Evolutionary conservation across 345 rosid species (phyloP), one percentile per base, ranked within the genome.

Genomic region (Anacardium occidentale): DNA sequence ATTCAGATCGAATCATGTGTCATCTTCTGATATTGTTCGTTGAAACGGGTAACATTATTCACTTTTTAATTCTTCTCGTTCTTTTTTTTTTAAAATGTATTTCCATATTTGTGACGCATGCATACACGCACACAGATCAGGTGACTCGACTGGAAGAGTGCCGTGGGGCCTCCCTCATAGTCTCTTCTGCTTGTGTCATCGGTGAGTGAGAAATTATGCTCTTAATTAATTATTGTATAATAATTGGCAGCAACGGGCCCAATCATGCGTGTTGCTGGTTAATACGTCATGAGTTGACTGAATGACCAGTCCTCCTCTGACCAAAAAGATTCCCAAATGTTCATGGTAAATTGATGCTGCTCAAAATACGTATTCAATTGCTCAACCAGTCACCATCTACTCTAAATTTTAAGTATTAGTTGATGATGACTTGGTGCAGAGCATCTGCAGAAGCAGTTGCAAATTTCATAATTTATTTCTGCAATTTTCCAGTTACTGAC

Each of bases 381-480:
- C 62, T 66, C 58, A 13, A 63, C 51, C 59, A 54, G 76, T 83
- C 74, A 12, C 71, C 77, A 72, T 78, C 82, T 22, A 54, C 37
- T 20, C 42, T 10, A 10, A n/a, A 24, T 64, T 76, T 68, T 52
- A 25, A 37, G 58, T 21, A 65, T 63, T 9, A 37, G 45, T 47
- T 17, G 15, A 21, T 60, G 70, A 76, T 62, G 70, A 76, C 62
- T 34, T 22, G 15, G 42, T 12, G n/a, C 67, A 13, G 3, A 42
- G 62, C 66, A 26, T 18, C 44, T 62, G 21, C 26, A 18, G 25
- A 58, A 44, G 51, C 44, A 2, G 62, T 45, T 60, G 56, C 32
- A 42, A 5, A 44, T 44, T 70, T 13, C 25, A 21, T 7, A 12
- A 45, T 48, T 60, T 13, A 47, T 48, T 18, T 47, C 21, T n/a